Percentiles rank a stretch among this genome's conserved stretches.
phyloP scores from a whole-genome alignment of 2,329 filamentous ascomycete genomes.

The Biscogniauxia sp. region DNA sequence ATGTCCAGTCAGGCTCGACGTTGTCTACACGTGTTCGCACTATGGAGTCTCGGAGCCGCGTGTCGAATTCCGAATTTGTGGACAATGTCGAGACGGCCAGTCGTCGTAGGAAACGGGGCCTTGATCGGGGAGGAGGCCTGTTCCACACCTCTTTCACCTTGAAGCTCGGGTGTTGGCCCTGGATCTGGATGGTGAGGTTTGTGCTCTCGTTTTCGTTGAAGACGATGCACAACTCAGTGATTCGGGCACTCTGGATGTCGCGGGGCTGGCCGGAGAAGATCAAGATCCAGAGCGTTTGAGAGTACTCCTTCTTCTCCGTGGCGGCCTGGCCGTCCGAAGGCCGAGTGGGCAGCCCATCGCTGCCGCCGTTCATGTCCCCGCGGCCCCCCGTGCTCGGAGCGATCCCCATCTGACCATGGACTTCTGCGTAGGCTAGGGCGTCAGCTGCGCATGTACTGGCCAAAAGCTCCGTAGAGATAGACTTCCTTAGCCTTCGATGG shows the following conservation, averaged over 20 bases:
- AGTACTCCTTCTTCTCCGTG: conserved; percentile 17
- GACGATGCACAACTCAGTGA: conserved; percentile 30
- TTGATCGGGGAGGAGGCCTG: conserved; percentile 22
- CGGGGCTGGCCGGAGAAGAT: conserved; percentile 31
- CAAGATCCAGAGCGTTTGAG: conserved; percentile 31
- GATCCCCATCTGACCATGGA: conserved; percentile 21
- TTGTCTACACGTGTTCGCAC: conserved; percentile 26
- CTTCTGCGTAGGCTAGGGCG: conserved; percentile 11
- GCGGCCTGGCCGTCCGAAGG: conserved; percentile 12
- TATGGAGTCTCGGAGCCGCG: conserved; percentile 26
- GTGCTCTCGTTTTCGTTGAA: conserved; percentile 28
- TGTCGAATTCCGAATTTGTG: conserved; percentile 21
- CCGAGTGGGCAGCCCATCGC: conserved; percentile 16
- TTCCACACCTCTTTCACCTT: conserved; percentile 26
- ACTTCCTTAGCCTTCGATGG: conserved; percentile 8
- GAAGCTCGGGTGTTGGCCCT: conserved; percentile 27
- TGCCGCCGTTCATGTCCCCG: conserved; percentile 9
- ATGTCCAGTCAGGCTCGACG: conserved; percentile 26
- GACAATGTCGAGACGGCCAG: conserved; percentile 27
- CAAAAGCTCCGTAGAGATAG: conserved; percentile 7
- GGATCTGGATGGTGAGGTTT: conserved; percentile 31
- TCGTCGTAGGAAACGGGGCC: conserved; percentile 29
- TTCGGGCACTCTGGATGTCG: conserved; percentile 29
- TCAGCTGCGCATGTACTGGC: conserved; percentile 7
- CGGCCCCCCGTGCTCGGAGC: conserved; percentile 17